A percentile compares a stretch with the other conserved stretches of the same genome.
phyloP scores from a whole-genome alignment of 441 rosid species.

The Macaranga tanarius region DNA sequence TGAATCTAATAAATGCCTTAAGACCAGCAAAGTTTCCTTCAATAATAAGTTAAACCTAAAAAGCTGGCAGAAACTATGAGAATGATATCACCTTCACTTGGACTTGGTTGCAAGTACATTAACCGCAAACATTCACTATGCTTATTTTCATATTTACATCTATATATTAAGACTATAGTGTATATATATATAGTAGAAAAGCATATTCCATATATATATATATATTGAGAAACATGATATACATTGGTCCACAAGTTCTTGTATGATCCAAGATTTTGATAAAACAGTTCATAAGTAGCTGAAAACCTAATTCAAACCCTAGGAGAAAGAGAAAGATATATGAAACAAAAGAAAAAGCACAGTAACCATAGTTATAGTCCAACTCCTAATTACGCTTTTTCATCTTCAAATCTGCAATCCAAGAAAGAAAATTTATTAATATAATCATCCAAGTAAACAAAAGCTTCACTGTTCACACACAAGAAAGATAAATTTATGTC shows the following conservation, averaged over 20 bases:
- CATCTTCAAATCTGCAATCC: conserved; percentile 58
- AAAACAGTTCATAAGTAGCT: background rate
- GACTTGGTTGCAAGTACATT: conserved; percentile 6
- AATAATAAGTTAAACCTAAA: conserved; percentile 17
- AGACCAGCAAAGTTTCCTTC: conserved; percentile 14
- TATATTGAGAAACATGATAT: conserved; percentile 10
- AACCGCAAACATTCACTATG: too few relatives aligned
- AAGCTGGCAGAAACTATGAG: conserved; percentile 23
- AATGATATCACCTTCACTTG: conserved; percentile 21
- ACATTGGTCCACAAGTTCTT: conserved; percentile 17
- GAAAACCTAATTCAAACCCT: conserved; percentile 19
- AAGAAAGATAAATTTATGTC: background rate
- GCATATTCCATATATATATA: conserved; percentile 20
- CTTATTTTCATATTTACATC: background rate
- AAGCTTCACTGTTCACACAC: conserved; percentile 24
- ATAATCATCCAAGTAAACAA: conserved; percentile 13
- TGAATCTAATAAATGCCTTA: conserved; percentile 10
- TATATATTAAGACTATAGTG: too few relatives aligned
- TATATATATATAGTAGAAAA: background rate
- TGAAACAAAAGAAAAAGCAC: background rate
- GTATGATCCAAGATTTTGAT: conserved; percentile 8
- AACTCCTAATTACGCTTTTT: conserved; percentile 25
- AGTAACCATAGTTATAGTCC: conserved; percentile 10
- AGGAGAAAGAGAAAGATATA: conserved; percentile 6
- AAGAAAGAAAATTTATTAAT: conserved; percentile 11